A percentile compares a stretch with the other conserved stretches of the same genome.
Evolutionary conservation across 164 flowering plant genomes (phyloP).

Genomic region (Berberis vulgaris): DNA sequence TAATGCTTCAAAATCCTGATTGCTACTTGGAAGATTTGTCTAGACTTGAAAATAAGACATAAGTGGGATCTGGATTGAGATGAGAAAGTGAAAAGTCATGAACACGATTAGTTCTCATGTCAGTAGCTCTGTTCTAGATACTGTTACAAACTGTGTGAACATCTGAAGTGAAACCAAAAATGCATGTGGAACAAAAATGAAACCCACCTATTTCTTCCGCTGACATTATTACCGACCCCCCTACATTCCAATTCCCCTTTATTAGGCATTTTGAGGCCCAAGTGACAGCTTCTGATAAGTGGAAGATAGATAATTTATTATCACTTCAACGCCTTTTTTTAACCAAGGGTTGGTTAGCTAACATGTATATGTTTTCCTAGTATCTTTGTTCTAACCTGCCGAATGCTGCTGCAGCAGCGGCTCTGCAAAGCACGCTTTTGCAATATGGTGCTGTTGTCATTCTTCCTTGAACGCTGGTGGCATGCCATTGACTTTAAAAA

Average conservation of each 20-base stretch:
- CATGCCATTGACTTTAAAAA: constrained; percentile 21
- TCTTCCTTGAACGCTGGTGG: neutral
- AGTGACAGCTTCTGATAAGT: neutral
- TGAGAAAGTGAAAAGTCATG: no score
- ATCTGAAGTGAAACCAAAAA: constrained; percentile 6
- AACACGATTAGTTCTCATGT: no score
- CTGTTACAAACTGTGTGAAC: neutral
- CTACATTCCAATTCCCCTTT: constrained; percentile 1
- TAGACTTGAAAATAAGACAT: no score
- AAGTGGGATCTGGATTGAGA: no score
- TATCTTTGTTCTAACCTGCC: constrained; percentile 5
- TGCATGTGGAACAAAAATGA: constrained; percentile 5
- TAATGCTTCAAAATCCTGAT: no score
- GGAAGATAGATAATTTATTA: constrained; percentile 6
- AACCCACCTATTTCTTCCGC: constrained; percentile 6
- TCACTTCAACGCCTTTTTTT: neutral
- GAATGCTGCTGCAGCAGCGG: constrained; percentile 17
- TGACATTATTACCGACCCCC: constrained; percentile 7
- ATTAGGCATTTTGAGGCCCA: constrained; percentile 1
- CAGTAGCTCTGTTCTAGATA: constrained; percentile 4
- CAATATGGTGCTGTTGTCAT: constrained; percentile 2
- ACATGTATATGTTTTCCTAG: neutral
- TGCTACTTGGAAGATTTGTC: no score
- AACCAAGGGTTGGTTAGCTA: constrained; percentile 5
- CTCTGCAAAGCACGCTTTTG: neutral